A percentile compares a stretch with the other conserved stretches of the same genome.
Evolutionary conservation across 257 asterid species (phyloP).

Genomic region (Ilex aquifolium): DNA sequence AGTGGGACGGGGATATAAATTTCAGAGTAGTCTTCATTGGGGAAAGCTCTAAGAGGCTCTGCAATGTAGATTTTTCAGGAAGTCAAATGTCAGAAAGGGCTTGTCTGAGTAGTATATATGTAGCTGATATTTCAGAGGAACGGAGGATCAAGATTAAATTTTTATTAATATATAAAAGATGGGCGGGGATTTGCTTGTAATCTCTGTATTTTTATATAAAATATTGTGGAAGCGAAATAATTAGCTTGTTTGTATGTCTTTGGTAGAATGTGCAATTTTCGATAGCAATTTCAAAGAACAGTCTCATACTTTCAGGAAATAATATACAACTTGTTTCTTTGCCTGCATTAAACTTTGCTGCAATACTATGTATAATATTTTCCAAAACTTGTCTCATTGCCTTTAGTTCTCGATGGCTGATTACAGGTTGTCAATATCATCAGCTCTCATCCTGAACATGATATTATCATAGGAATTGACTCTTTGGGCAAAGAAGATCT

Average conservation of each 20-base stretch:
- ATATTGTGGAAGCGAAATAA: too few relatives aligned
- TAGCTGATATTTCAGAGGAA: too few relatives aligned
- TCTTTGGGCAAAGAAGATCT: slow-evolving; percentile 92
- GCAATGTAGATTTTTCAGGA: too few relatives aligned
- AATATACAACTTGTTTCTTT: neutral
- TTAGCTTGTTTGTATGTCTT: neutral
- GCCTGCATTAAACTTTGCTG: neutral
- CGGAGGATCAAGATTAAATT: too few relatives aligned
- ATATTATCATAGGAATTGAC: slow-evolving; percentile 63
- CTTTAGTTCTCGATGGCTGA: slow-evolving; percentile 13
- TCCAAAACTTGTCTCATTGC: slow-evolving; percentile 3
- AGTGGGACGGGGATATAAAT: too few relatives aligned
- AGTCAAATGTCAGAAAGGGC: too few relatives aligned
- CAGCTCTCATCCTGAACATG: slow-evolving; percentile 69
- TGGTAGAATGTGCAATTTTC: neutral
- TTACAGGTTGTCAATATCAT: slow-evolving; percentile 71
- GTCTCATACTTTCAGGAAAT: neutral
- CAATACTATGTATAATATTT: neutral
- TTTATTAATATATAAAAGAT: too few relatives aligned
- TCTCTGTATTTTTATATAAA: too few relatives aligned
- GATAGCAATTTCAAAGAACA: neutral
- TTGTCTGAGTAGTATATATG: too few relatives aligned
- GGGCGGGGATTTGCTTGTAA: too few relatives aligned
- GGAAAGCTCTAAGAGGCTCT: too few relatives aligned
- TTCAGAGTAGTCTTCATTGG: too few relatives aligned